Base-by-base conservation (phyloP, 2,329 filamentous ascomycete genomes). In the Aspergillus tanneri region DNA sequence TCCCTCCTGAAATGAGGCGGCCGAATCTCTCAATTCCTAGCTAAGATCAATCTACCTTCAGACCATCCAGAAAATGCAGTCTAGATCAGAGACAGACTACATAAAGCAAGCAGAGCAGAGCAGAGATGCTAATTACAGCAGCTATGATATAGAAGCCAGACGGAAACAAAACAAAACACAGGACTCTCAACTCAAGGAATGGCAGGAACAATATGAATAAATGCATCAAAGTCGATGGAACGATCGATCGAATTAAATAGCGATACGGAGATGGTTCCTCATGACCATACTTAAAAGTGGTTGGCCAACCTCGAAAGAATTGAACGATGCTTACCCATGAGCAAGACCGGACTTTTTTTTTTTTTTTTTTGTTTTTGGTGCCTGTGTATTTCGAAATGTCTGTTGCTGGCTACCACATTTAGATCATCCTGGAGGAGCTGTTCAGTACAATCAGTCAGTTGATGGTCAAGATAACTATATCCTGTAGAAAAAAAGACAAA, bases 261-360 rank as follows among this genome's bases (percentile, higher is more conserved):
- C 24, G 36, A 49, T 56, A 46, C 54, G 62, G 49, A 61, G 60
- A 61, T 58, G 54, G 55, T 60, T 63, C 50, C 57, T 62, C 55
- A 62, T n/a, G 70, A 71, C 72, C 72, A 68, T 64, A 65, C n/a
- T 19, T 11, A 30, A 68, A 72, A n/a, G n/a, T 57, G 47, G 63
- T 67, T 66, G 71, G 71, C 75, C 73, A 73, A 70, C 72, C 73
- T 76, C 72, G 62, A n/a, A 60, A 70, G 69, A 71, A 66, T 60
- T 60, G 63, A 59, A 60, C 47, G 44, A 50, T 42, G 51, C 43
- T 43, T n/a, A n/a, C n/a, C n/a, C n/a, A 57, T 49, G 48, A 61
- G 54, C 47, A 54, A 46, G 55, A 56, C 48, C 35, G 37, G 45
- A 40, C 58, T 46, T 48, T 52, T 57, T 55, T 57, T 56, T 54